A percentile compares a stretch with the other conserved stretches of the same genome.
These are phyloP conservation scores for Theileria annulata DNA, from an alignment of 169 alveolate genomes.

Conservation along the genomic window DNA sequence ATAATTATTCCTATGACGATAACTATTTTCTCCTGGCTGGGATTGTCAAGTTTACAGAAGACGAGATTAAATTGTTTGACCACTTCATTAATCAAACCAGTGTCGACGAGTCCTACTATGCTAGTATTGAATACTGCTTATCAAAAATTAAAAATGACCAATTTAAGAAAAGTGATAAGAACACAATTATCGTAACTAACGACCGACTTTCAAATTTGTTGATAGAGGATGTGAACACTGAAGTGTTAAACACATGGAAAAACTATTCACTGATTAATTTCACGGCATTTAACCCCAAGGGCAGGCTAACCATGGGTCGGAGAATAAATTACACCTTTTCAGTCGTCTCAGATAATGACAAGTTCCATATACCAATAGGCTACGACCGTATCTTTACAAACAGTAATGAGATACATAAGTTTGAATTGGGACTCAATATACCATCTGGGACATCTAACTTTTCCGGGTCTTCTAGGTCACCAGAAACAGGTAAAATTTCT, in stretches of 20 bases:
- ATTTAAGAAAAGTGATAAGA: not conserved
- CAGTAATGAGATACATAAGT: not conserved
- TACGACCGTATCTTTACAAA: constrained; percentile 5
- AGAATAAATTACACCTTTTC: constrained; percentile 9
- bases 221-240: constrained; percentile 40
- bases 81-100: constrained; percentile 16
- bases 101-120: not conserved
- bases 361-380: not conserved
- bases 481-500: not conserved
- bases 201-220: constrained; percentile 44
- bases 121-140: not conserved
- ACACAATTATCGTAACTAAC: constrained; percentile 45
- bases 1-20: constrained; percentile 51
- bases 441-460: not conserved
- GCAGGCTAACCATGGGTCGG: not conserved
- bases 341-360: not conserved
- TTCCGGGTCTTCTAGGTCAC: not conserved
- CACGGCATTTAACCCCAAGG: not conserved
- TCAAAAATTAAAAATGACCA: not conserved
- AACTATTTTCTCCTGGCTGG: constrained; percentile 61
- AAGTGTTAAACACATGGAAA: constrained; percentile 26
- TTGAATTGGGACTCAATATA: not conserved
- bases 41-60: constrained; percentile 44
- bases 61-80: constrained; percentile 34
- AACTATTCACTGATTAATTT: constrained; percentile 15